Percentiles rank a stretch among this genome's conserved stretches.
phyloP scores from a whole-genome alignment of 2,329 filamentous ascomycete genomes.

The Talaromyces pinophilus region DNA sequence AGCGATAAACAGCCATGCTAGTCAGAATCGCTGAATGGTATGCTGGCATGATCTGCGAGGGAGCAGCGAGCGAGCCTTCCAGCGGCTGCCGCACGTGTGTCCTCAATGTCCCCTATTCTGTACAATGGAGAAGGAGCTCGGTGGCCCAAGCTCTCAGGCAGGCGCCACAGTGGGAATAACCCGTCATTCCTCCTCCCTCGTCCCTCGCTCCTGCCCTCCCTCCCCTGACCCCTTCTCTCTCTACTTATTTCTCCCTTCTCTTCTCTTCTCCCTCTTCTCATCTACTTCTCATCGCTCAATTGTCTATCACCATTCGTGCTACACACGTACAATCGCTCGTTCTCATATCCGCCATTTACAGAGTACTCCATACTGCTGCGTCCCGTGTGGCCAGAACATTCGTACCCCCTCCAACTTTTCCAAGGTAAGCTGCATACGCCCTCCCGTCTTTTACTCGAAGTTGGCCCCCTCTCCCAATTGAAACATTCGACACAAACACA shows the following conservation, averaged over 20 bases:
- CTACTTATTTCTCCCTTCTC: constrained; percentile 16
- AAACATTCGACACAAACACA: not conserved
- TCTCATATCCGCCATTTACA: not conserved
- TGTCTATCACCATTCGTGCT: not conserved
- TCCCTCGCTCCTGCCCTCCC: constrained; percentile 9
- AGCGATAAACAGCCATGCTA: not conserved
- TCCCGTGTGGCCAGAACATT: constrained; percentile 9
- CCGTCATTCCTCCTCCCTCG: constrained; percentile 24
- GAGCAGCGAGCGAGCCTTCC: constrained; percentile 3
- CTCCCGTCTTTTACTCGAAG: not conserved
- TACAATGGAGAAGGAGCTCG: not conserved
- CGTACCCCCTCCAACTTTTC: not conserved
- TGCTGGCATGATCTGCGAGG: not conserved
- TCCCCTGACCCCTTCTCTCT: constrained; percentile 5
- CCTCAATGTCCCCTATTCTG: not conserved
- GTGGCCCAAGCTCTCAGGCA: constrained; percentile 13
- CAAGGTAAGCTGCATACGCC: constrained; percentile 5
- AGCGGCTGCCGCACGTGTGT: constrained; percentile 11
- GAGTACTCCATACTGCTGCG: not conserved
- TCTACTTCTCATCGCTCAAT: not conserved
- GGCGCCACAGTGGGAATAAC: not conserved
- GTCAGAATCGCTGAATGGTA: not conserved
- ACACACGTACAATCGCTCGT: not conserved
- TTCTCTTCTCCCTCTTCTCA: not conserved
- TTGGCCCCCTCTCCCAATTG: not conserved